Evolutionary conservation across 208 protist genomes (phyloP).

Genomic region (Leishmania tarentolae): DNA sequence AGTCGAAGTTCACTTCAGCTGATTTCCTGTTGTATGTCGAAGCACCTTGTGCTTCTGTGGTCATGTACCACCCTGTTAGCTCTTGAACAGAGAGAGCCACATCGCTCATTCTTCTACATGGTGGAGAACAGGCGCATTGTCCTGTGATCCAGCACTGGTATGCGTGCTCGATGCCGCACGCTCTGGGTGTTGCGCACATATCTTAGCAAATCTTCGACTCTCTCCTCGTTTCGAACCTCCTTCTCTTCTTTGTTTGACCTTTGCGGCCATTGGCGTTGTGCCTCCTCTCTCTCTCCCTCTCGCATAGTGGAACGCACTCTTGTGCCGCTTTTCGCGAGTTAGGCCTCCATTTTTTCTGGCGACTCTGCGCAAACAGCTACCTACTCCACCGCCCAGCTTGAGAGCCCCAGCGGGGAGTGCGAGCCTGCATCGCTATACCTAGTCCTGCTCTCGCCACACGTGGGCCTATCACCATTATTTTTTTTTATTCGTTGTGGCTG

Average conservation of each 20-base stretch:
- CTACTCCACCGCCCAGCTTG: not conserved
- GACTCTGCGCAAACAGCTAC: not conserved
- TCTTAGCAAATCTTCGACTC: not conserved
- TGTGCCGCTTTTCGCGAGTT: not conserved
- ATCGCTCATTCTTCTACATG: not conserved
- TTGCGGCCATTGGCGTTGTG: not conserved
- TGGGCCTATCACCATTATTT: no score
- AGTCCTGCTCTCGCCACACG: not conserved
- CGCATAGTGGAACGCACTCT: not conserved
- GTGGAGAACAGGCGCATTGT: not conserved
- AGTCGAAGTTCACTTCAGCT: not conserved
- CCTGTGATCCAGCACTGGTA: no score
- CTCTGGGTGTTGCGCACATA: not conserved
- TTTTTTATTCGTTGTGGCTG: not conserved
- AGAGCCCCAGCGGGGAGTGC: not conserved
- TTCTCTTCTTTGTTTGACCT: not conserved
- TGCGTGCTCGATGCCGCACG: not conserved
- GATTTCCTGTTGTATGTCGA: not conserved
- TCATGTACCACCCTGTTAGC: not conserved
- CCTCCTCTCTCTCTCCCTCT: not conserved
- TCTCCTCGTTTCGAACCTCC: not conserved
- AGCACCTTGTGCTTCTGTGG: not conserved
- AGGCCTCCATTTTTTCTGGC: not conserved
- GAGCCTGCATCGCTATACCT: not conserved
- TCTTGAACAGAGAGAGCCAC: not conserved